Percentiles rank a stretch among this genome's conserved stretches.
phyloP scores from a whole-genome alignment of 1,139 yeast species.

The Pichia sp. region DNA sequence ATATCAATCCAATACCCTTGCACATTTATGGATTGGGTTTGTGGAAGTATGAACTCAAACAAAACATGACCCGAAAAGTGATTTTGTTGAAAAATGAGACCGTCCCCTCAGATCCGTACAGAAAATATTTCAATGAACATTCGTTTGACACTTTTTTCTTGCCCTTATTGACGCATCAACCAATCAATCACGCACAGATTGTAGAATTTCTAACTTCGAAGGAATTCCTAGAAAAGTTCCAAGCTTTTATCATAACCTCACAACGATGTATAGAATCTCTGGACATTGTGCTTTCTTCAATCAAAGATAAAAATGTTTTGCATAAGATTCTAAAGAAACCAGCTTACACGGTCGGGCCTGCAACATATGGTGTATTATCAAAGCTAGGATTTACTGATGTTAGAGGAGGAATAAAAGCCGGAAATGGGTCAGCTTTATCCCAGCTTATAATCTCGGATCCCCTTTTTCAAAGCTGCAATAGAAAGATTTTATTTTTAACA shows the following conservation, averaged over 20 bases:
- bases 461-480: conserved; percentile 21
- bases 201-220: conserved; percentile 39
- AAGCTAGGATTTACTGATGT: conserved; percentile 64
- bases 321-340: conserved; percentile 42
- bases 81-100: conserved; percentile 65
- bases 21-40: neutral
- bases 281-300: conserved; percentile 39
- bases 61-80: conserved; percentile 22
- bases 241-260: conserved; percentile 74
- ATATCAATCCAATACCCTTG: too few species aligned
- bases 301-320: conserved; percentile 21
- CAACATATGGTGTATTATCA: conserved; percentile 62
- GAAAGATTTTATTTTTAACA: conserved; percentile 67
- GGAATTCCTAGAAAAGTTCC: conserved; percentile 40
- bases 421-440: conserved; percentile 73
- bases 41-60: neutral
- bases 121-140: conserved; percentile 36
- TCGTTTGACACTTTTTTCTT: conserved; percentile 50
- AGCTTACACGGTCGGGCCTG: conserved; percentile 90
- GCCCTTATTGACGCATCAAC: conserved; percentile 66
- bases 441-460: conserved; percentile 53
- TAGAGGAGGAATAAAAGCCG: conserved; percentile 72
- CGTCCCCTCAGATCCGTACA: conserved; percentile 62
- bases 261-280: conserved; percentile 89
- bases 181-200: conserved; percentile 45